Percentiles rank a stretch among this genome's conserved stretches.
These are phyloP conservation scores for Lomentospora prolificans DNA, from an alignment of 2,329 filamentous ascomycete species.

Conservation along the genomic window DNA sequence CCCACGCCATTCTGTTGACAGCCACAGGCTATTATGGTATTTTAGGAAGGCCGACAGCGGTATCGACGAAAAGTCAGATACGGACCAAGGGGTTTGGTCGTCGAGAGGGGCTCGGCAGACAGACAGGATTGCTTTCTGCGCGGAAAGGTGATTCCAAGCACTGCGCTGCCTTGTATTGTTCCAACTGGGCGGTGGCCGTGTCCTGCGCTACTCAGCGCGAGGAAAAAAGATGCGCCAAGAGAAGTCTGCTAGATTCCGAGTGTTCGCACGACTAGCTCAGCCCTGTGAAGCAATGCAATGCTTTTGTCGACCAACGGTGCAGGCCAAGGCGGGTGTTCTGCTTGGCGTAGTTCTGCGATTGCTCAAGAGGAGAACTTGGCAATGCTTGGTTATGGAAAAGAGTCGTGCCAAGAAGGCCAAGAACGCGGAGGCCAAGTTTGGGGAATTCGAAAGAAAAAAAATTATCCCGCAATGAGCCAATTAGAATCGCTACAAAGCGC, in stretches of 20 bases:
- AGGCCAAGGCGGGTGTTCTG: neutral
- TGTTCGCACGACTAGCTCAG: neutral
- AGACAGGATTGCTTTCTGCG: too few relatives aligned
- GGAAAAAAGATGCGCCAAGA: too few relatives aligned
- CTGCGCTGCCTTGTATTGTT: too few relatives aligned
- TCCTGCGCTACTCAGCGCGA: too few relatives aligned
- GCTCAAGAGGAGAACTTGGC: neutral
- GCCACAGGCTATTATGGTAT: neutral
- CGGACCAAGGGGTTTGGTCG: neutral
- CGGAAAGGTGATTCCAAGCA: too few relatives aligned
- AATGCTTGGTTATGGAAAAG: neutral
- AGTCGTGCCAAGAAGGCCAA: neutral
- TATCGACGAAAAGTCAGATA: neutral
- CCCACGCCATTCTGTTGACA: slow-evolving; percentile 60
- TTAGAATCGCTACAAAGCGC: neutral
- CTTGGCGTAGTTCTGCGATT: neutral
- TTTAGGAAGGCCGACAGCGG: neutral
- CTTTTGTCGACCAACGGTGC: neutral
- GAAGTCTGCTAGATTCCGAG: too few relatives aligned
- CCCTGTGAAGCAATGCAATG: neutral
- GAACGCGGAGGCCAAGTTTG: neutral
- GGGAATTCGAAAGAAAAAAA: neutral
- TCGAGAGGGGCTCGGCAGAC: neutral
- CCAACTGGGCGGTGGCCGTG: too few relatives aligned
- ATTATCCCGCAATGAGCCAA: neutral